phyloP scores from a whole-genome alignment of 1,139 yeast species.

The Pneumocystis canis region DNA sequence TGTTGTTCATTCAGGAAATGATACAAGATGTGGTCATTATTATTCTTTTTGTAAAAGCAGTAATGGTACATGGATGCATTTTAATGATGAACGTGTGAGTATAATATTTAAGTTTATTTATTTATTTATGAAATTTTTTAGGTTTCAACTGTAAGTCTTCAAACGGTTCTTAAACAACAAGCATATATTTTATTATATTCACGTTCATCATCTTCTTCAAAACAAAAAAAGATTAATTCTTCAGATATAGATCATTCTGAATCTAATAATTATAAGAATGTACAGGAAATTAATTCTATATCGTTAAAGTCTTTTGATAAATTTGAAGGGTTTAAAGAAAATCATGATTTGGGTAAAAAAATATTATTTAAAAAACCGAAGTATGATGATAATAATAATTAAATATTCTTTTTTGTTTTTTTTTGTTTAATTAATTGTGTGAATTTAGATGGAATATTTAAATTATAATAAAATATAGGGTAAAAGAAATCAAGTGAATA shows the following conservation, averaged over 20 bases:
- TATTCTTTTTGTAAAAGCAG: slow-evolving; percentile 85
- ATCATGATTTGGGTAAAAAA: too few relatives aligned
- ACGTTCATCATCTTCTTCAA: slow-evolving; percentile 12
- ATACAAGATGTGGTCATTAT: slow-evolving; percentile 86
- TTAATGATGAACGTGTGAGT: slow-evolving; percentile 83
- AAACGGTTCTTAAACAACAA: slow-evolving; percentile 54
- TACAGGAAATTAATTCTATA: too few relatives aligned
- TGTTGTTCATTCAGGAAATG: slow-evolving; percentile 86
- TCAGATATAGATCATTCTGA: background rate
- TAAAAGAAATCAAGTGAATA: too few relatives aligned
- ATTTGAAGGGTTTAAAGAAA: too few relatives aligned
- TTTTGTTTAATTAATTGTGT: too few relatives aligned
- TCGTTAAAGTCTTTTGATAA: too few relatives aligned
- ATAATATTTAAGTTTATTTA: slow-evolving; percentile 47
- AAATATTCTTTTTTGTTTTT: too few relatives aligned
- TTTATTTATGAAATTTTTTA: background rate
- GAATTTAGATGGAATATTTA: too few relatives aligned
- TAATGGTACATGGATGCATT: slow-evolving; percentile 80
- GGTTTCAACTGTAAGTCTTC: background rate
- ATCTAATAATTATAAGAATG: too few relatives aligned
- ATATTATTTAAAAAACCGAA: background rate
- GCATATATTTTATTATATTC: slow-evolving; percentile 84
- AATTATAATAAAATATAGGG: too few relatives aligned
- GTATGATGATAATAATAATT: background rate
- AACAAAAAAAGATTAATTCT: background rate